Base-by-base conservation (phyloP, 2,329 filamentous ascomycete species). In the Graphium sp. region DNA sequence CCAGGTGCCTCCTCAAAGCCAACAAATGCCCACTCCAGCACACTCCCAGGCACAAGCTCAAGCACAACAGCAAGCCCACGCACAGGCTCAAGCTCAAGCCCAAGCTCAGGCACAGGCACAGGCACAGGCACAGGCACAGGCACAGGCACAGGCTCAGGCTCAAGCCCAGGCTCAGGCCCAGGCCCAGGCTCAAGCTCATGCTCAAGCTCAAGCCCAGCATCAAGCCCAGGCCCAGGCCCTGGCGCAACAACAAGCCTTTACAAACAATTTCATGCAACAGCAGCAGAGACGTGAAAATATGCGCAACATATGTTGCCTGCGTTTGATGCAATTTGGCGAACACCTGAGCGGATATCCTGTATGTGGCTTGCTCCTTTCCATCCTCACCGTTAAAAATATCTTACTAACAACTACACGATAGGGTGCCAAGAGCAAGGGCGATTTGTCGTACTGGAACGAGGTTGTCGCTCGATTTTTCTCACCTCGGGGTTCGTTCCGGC, bases 391-490 rank as follows among this genome's bases (percentile, higher is more conserved):
- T n/a, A n/a, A 3, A 10, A n/a, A 16, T 15, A 14, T 12, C 13
- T 29, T 18, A 22, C 32, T 37, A 16, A 31, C 12, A 32, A 37
- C 22, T 18, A 12, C 13, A 22, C 22, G 28, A 30, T 42, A 70
- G 64, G 63, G 59, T 28, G 49, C 59, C 10, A 72, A 69, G 41
- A 63, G 66, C 38, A 64, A 67, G 34, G 73, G 76, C 34, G 77
- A 84, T 42, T 52, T 92, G 5, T 52, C 58, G 1, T 78, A 81
- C 42, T 95, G 87, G 87, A 67, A 77, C 37, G 53, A 53, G 5
- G 89, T 94, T 41, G 83, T 93, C 12, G 56, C 65, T 21, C 69
- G 68, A 26, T 92, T 91, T 52, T 98, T 94, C 51, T 76, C 82
- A 0, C 62, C 66, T 1, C 67, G 65, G 17, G 84, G 82, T 7